phyloP scores from a whole-genome alignment of 2,329 filamentous ascomycete genomes.

The Davidsoniella neocaledoniae region DNA sequence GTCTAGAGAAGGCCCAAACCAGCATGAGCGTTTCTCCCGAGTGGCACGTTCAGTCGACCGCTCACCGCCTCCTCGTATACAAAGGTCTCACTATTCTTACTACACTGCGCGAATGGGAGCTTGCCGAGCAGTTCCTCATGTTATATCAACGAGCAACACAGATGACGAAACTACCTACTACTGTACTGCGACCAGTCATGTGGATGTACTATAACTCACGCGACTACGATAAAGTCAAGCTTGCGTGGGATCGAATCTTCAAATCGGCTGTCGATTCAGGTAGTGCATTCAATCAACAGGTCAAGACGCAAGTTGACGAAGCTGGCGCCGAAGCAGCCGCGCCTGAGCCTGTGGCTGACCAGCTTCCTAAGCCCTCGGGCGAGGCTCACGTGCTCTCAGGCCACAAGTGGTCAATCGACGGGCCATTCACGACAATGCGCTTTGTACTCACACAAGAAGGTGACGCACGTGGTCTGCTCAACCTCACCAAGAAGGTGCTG shows the following conservation, averaged over 20 bases:
- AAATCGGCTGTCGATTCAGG: slow-evolving; percentile 13
- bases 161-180: slow-evolving; percentile 27
- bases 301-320: slow-evolving; percentile 23
- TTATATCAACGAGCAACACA: slow-evolving; percentile 26
- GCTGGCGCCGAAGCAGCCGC: slow-evolving; percentile 16
- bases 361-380: neutral
- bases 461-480: slow-evolving; percentile 30
- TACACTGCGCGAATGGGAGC: slow-evolving; percentile 28
- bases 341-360: slow-evolving; percentile 11
- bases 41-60: slow-evolving; percentile 12
- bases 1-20: slow-evolving; percentile 12
- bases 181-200: slow-evolving; percentile 52
- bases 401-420: slow-evolving; percentile 35
- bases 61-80: slow-evolving; percentile 18
- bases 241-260: slow-evolving; percentile 45
- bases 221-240: slow-evolving; percentile 42
- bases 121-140: slow-evolving; percentile 39
- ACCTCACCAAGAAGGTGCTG: slow-evolving; percentile 38
- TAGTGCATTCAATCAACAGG: slow-evolving; percentile 11
- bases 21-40: slow-evolving; percentile 16
- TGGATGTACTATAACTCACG: slow-evolving; percentile 39
- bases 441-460: slow-evolving; percentile 24
- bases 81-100: slow-evolving; percentile 21
- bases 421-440: slow-evolving; percentile 31
- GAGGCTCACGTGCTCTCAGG: slow-evolving; percentile 17